These are phyloP conservation scores for Elaeis guineensis DNA, from an alignment of 176 grass and related monocot genomes.

Conservation along the genomic window DNA sequence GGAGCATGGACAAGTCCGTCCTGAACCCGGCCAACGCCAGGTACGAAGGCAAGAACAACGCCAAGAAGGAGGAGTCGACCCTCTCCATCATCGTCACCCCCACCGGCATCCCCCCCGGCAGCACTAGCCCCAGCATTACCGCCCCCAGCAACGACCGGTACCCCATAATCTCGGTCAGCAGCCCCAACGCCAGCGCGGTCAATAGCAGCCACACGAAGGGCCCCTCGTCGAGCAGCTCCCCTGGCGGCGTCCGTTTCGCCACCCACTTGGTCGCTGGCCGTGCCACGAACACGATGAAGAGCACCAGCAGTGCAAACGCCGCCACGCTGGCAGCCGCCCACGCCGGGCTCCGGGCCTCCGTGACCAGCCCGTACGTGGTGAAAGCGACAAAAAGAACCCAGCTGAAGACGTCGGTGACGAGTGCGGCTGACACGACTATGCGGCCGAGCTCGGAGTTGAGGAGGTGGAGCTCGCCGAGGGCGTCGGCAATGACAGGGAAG, in stretches of 20 bases:
- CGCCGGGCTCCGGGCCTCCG: slow-evolving; percentile 8
- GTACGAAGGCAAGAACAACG: slow-evolving; percentile 59
- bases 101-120: slow-evolving; percentile 73
- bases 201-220: slow-evolving; percentile 53
- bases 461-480: slow-evolving; percentile 56
- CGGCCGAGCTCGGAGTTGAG: slow-evolving; percentile 89
- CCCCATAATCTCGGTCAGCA: slow-evolving; percentile 51
- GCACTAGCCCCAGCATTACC: slow-evolving; percentile 50
- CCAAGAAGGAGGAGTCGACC: slow-evolving; percentile 67
- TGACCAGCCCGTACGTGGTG: slow-evolving; percentile 12
- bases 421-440: slow-evolving; percentile 54
- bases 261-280: slow-evolving; percentile 27
- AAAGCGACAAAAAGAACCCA: slow-evolving; percentile 38
- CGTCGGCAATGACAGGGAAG: slow-evolving; percentile 54
- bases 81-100: slow-evolving; percentile 62
- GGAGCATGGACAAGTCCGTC: slow-evolving; percentile 44
- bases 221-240: slow-evolving; percentile 32
- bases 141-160: slow-evolving; percentile 64
- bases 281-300: slow-evolving; percentile 37
- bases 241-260: slow-evolving; percentile 26
- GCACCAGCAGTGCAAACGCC: slow-evolving; percentile 21
- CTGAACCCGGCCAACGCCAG: slow-evolving; percentile 60
- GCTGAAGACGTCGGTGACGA: slow-evolving; percentile 54
- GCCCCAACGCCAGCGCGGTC: slow-evolving; percentile 36
- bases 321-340: slow-evolving; percentile 25